Conservation (phyloP, 768 basidiomycete species). For the Panellus pusillus region DNA sequence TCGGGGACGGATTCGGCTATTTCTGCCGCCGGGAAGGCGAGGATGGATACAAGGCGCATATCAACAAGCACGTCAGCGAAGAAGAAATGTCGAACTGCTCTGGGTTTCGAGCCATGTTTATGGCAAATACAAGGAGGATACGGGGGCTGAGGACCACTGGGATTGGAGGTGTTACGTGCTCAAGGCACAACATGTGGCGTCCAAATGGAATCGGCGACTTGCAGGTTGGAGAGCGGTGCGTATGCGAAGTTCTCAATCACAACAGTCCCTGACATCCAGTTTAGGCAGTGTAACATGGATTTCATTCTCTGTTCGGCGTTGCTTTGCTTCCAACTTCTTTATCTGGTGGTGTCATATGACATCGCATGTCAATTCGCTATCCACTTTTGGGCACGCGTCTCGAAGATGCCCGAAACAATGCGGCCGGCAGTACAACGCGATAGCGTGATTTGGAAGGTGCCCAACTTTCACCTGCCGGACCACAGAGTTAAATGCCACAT, state of each 20-base stretch:
- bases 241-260: no score
- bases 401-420: no score
- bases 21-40: neutral
- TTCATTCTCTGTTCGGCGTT: no score
- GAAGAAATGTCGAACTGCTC: slow-evolving; percentile 2
- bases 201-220: slow-evolving; percentile 17
- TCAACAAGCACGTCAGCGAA: neutral
- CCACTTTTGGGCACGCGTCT: no score
- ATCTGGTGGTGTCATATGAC: no score
- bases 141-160: slow-evolving; percentile 4
- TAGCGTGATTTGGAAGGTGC: no score
- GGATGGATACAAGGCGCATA: neutral
- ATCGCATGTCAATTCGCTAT: no score
- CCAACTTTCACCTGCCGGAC: neutral
- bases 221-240: slow-evolving; percentile 22
- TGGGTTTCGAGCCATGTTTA: neutral
- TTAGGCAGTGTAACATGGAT: no score
- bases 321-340: no score
- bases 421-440: no score
- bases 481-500: no score
- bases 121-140: neutral
- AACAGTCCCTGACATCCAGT: no score
- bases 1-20: neutral
- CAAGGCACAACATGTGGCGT: slow-evolving; percentile 13
- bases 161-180: neutral